phyloP scores from a whole-genome alignment of 2,329 filamentous ascomycete genomes.

The Sclerotinia nivalis region DNA sequence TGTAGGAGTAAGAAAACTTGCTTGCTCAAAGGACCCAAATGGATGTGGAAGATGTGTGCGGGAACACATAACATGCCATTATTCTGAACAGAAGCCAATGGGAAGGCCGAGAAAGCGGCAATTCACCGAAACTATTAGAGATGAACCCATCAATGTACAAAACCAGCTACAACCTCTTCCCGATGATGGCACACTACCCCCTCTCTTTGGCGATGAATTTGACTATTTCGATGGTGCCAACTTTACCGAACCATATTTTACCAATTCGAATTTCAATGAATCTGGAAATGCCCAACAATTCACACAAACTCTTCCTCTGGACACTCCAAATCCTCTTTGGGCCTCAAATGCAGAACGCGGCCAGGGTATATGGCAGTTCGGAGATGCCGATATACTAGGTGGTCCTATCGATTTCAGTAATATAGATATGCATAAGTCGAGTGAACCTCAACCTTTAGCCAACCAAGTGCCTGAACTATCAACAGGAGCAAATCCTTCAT shows the following conservation, averaged over 20 bases:
- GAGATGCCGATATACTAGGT: slow-evolving; percentile 26
- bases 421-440: slow-evolving; percentile 25
- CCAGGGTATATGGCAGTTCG: slow-evolving; percentile 33
- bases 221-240: slow-evolving; percentile 23
- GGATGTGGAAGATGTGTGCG: slow-evolving; percentile 60
- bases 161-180: slow-evolving; percentile 15
- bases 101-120: slow-evolving; percentile 62
- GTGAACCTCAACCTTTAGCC: slow-evolving; percentile 18
- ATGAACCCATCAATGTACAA: slow-evolving; percentile 24
- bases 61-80: slow-evolving; percentile 59
- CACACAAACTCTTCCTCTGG: slow-evolving; percentile 2
- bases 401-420: slow-evolving; percentile 32
- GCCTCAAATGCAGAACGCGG: slow-evolving; percentile 19
- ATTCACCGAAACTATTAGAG: slow-evolving; percentile 35
- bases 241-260: slow-evolving; percentile 30
- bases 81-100: slow-evolving; percentile 67
- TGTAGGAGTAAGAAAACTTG: slow-evolving; percentile 63
- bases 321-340: neutral
- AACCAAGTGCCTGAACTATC: slow-evolving; percentile 11
- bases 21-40: slow-evolving; percentile 62
- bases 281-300: slow-evolving; percentile 8
- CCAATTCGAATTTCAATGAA: slow-evolving; percentile 6
- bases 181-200: slow-evolving; percentile 28
- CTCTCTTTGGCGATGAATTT: slow-evolving; percentile 24
- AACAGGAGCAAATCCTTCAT: slow-evolving; percentile 26